Conservation (phyloP, 2,329 filamentous ascomycete genomes). For the Elsinoe necatrix region DNA sequence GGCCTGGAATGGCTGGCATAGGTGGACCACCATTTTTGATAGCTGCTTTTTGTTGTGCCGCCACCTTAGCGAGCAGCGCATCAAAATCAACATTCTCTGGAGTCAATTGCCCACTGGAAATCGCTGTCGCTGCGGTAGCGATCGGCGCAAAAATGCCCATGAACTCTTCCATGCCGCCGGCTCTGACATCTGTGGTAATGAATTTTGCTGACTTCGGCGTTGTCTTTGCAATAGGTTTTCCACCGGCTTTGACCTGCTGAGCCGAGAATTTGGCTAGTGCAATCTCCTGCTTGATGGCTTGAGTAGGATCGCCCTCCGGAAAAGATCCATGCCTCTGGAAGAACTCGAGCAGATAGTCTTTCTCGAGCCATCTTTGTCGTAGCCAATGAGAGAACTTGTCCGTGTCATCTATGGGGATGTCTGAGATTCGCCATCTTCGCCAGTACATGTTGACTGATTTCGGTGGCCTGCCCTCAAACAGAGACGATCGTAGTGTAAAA, state of each 20-base stretch:
- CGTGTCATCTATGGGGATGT: constrained; percentile 67
- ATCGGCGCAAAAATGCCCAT: constrained; percentile 45
- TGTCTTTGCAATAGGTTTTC: constrained; percentile 20
- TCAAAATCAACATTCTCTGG: constrained; percentile 30
- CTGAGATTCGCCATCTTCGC: constrained; percentile 70
- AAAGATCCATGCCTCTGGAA: constrained; percentile 68
- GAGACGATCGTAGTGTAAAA: constrained; percentile 74
- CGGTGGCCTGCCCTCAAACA: constrained; percentile 73
- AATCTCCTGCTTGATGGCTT: constrained; percentile 30
- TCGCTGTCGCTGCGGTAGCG: constrained; percentile 41
- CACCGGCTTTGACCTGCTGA: constrained; percentile 26
- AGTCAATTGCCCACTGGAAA: constrained; percentile 38
- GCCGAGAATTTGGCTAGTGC: constrained; percentile 28
- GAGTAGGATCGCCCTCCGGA: constrained; percentile 52
- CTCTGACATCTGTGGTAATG: constrained; percentile 43
- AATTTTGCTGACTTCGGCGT: constrained; percentile 29
- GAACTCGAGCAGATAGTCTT: constrained; percentile 72
- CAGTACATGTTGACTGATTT: constrained; percentile 93
- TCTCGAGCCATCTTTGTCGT: constrained; percentile 73
- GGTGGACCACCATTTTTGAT: constrained; percentile 22
- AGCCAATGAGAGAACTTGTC: constrained; percentile 72
- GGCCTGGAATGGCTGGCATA: constrained; percentile 11
- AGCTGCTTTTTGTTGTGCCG: constrained; percentile 26
- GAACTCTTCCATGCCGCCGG: constrained; percentile 44
- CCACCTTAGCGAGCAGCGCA: constrained; percentile 28